phyloP scores from a whole-genome alignment of 192 early-diverging fungal genomes.

The Ambispora gerdemannii region DNA sequence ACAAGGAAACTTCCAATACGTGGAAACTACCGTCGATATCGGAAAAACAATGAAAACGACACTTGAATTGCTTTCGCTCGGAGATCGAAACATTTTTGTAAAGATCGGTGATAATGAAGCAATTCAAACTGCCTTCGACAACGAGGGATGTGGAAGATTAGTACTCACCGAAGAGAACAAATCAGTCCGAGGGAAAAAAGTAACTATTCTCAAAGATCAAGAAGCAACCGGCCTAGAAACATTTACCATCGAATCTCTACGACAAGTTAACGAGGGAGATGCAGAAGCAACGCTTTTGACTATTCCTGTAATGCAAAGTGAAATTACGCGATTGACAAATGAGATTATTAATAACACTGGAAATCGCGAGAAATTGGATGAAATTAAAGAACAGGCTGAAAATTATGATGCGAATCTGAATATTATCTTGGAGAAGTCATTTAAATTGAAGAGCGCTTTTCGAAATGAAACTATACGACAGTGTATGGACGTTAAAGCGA shows the following conservation, averaged over 20 bases:
- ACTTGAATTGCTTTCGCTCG: slow-evolving; percentile 29
- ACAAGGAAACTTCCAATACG: slow-evolving; percentile 45
- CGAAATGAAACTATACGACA: slow-evolving; percentile 21
- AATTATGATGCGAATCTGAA: slow-evolving; percentile 25
- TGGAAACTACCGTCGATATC: slow-evolving; percentile 33
- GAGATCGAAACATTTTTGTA: slow-evolving; percentile 4
- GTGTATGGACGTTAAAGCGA: not conserved
- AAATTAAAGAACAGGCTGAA: slow-evolving; percentile 2
- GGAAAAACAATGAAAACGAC: slow-evolving; percentile 36
- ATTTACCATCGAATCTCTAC: not conserved
- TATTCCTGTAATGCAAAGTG: slow-evolving; percentile 21
- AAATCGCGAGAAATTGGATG: not conserved
- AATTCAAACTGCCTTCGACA: not conserved
- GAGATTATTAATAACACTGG: slow-evolving; percentile 15
- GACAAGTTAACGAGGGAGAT: not conserved
- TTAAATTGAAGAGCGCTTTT: not conserved
- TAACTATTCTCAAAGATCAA: slow-evolving; percentile 5
- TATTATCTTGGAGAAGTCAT: slow-evolving; percentile 6
- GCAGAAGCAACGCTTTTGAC: not conserved
- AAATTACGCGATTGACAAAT: slow-evolving; percentile 23
- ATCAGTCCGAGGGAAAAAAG: not conserved
- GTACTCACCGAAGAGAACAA: not conserved
- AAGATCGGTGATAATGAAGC: slow-evolving; percentile 5
- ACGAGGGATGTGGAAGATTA: slow-evolving; percentile 10
- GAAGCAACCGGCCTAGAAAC: slow-evolving; percentile 1